Base-by-base conservation (phyloP, 345 rosid species). In the Citrus australasica region DNA sequence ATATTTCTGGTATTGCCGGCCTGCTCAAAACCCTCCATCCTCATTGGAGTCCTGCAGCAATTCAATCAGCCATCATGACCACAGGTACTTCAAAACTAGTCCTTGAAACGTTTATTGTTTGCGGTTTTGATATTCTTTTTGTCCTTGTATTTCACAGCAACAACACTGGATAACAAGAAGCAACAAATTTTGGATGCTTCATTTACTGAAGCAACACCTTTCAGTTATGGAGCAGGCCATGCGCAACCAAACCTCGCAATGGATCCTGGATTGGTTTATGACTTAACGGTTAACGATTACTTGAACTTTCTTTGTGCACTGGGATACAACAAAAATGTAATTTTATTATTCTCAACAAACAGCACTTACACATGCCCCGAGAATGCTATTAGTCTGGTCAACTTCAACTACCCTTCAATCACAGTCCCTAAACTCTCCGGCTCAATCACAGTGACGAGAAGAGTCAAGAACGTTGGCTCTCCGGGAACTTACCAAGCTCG, bases 351-450 rank as follows among this genome's bases (percentile, higher is more conserved):
- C 78, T 76, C 87, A 3, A 82, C 75, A 0, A 73, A 78, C 48
- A 2, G 1, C 9, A 76, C 82, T 27, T 85, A 85, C 60, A 73
- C 76, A 5, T 92, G 97, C 81, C 81, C 97, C 2, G 78, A 80
- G 74, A 79, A 76, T 79, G 66, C 48, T 42, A 10, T 58, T 1
- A 84, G 74, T 59, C 87, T 89, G 63, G 67, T 76, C 53, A 37
- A 73, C 83, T 92, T 96, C 84, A 96, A 96, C 86, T 89, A 96
- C 83, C 99, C 98, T 75, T 89, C 99, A 8, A 90, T 96, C 68
- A 83, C 92, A 5, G 75, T 94, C 65, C 83, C 90, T 25, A 58
- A 78, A 55, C 65, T 92, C 28, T 73, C 72, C 0, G 79, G 78
- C 24, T 75, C 83, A 35, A 78, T 88, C 32, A 87, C 76, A 0